These are phyloP conservation scores for Mytilinidion resinicola DNA, from an alignment of 495 filamentous ascomycete species.

Conservation along the genomic window DNA sequence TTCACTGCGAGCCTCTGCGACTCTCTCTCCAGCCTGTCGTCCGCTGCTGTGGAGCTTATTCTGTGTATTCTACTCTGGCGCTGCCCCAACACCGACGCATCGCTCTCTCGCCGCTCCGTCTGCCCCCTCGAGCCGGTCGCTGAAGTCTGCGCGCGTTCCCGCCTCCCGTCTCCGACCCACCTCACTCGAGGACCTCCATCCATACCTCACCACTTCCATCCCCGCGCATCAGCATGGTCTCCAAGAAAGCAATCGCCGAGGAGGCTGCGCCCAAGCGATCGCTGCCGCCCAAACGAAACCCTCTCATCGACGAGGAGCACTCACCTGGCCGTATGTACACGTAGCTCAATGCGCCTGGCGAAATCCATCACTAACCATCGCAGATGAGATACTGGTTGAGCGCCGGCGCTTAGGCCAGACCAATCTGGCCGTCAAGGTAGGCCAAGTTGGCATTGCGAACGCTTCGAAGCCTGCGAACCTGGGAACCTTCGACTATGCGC, in stretches of 20 bases:
- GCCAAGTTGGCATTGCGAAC: conserved; percentile 57
- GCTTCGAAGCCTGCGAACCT: conserved; percentile 63
- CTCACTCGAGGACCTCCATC: not conserved
- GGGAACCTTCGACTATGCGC: conserved; percentile 90
- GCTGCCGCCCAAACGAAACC: conserved; percentile 68
- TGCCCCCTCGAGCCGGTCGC: too few relatives aligned
- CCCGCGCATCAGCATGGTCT: conserved; percentile 47
- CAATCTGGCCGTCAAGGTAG: conserved; percentile 72
- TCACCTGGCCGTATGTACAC: conserved; percentile 55
- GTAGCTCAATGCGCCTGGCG: conserved; percentile 27
- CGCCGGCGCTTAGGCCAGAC: conserved; percentile 89
- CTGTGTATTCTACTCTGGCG: too few relatives aligned
- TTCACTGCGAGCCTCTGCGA: too few relatives aligned
- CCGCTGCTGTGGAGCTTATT: too few relatives aligned
- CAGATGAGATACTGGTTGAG: conserved; percentile 76
- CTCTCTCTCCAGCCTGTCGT: too few relatives aligned
- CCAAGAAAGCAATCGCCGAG: not conserved
- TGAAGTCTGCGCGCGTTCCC: too few relatives aligned
- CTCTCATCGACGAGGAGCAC: conserved; percentile 65
- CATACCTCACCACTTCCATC: conserved; percentile 25
- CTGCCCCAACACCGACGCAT: too few relatives aligned
- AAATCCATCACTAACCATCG: conserved; percentile 24
- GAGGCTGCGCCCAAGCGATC: conserved; percentile 36
- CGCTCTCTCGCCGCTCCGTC: too few relatives aligned
- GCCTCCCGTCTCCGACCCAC: too few relatives aligned